Evolutionary conservation across 2,329 filamentous ascomycete genomes (phyloP).

Genomic region (Colletotrichum lentis): DNA sequence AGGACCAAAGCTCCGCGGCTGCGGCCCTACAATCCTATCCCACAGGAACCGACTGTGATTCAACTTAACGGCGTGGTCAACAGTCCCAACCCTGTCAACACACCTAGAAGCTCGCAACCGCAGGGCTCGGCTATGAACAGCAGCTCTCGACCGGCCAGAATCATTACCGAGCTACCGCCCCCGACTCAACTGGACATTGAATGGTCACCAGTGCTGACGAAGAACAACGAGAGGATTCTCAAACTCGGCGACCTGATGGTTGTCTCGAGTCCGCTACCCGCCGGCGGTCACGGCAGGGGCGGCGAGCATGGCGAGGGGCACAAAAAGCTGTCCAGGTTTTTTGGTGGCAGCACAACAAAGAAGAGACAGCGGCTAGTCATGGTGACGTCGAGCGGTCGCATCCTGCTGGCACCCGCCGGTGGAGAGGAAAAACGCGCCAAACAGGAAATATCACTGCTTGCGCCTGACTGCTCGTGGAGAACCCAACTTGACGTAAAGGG

Average conservation of each 20-base stretch:
- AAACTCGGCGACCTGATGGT: constrained; percentile 93
- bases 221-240: constrained; percentile 90
- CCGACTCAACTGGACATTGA: constrained; percentile 97
- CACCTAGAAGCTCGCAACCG: constrained; percentile 47
- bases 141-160: constrained; percentile 71
- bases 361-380: constrained; percentile 93
- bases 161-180: constrained; percentile 96
- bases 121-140: constrained; percentile 55
- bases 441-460: constrained; percentile 85
- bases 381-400: constrained; percentile 89
- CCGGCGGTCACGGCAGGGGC: constrained; percentile 75
- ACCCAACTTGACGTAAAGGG: constrained; percentile 87
- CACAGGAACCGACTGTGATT: constrained; percentile 77
- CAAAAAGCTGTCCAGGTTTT: constrained; percentile 92
- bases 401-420: constrained; percentile 88
- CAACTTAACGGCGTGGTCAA: constrained; percentile 69
- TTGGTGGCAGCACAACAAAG: constrained; percentile 88
- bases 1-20: constrained; percentile 87
- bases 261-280: constrained; percentile 77
- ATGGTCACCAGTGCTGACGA: constrained; percentile 94
- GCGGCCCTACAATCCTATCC: constrained; percentile 80
- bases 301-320: constrained; percentile 72
- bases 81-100: constrained; percentile 43
- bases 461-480: constrained; percentile 78
- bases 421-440: constrained; percentile 97